Base-by-base conservation (phyloP, 2,329 filamentous ascomycete genomes). In the Ophiosphaerella herpotricha region DNA sequence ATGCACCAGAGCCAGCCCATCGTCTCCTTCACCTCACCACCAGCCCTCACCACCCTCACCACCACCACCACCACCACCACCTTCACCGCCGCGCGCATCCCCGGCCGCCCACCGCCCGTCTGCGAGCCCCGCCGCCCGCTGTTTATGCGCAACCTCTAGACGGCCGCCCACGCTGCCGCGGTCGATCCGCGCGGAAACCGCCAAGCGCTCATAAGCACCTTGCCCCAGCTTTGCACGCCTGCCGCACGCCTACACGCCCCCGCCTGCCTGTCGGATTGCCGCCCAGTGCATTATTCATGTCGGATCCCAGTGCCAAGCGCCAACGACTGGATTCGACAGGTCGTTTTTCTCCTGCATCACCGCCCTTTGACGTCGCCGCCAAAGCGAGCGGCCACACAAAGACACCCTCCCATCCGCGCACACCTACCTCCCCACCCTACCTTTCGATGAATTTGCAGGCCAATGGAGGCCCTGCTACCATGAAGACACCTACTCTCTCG, bases 351-450 rank as follows among this genome's bases (percentile, higher is more conserved):
- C 77, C 77, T 48, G 74, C 74, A 45, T 75, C 73, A 46, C 75
- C 76, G 48, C 68, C 74, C 43, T 72, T 73, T 66, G 68, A 73
- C 68, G 63, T 70, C 51, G 65, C 64, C 58, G 68, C 67, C 63
- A 71, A 71, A 68, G 55, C 67, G 47, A 66, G 56, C 66, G 52
- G 59, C 59, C 61, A 63, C 57, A 73, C 72, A 70, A 76, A 77
- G 67, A 56, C 63, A 57, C 63, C 67, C 64, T 70, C 73, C 54
- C 71, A 74, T 43, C 77, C 77, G 40, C 75, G 78, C 60, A 80
- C 77, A 8, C 78, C 77, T 46, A 78, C 77, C 33, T 78, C 76
- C 21, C 76, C 76, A 46, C 76, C 77, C 46, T 75, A 75, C 50
- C 74, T 74, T 73, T 77, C 76, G 68, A 76, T 76, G 60, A 74